Evolutionary conservation across 164 flowering plant genomes (phyloP).

Genomic region (Vitis labrusca): DNA sequence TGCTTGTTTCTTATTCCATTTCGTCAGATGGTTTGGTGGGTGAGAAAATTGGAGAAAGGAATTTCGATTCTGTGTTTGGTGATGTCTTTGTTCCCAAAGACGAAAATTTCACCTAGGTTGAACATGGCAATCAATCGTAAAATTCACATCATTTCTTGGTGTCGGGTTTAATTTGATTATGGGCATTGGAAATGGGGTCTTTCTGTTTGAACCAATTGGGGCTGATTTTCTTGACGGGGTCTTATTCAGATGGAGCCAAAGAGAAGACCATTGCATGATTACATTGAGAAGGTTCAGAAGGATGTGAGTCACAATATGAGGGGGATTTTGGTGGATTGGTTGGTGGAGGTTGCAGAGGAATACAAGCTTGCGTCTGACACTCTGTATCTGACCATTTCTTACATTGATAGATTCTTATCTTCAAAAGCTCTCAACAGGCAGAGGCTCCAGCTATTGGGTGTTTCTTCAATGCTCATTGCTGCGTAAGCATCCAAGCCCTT

Average conservation of each 20-base stretch:
- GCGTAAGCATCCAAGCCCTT: slow-evolving; percentile 48
- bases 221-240: slow-evolving; percentile 5
- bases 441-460: slow-evolving; percentile 74
- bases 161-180: background rate
- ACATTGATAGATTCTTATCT: slow-evolving; percentile 68
- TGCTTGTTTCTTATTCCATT: too few species aligned
- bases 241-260: slow-evolving; percentile 40
- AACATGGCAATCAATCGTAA: too few species aligned
- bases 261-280: slow-evolving; percentile 55
- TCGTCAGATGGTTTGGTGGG: too few species aligned
- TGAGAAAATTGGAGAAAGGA: too few species aligned
- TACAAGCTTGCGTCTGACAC: slow-evolving; percentile 67
- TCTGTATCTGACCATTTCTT: slow-evolving; percentile 59
- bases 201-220: background rate
- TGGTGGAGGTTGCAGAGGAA: slow-evolving; percentile 80
- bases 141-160: background rate
- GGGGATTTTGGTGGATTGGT: slow-evolving; percentile 70
- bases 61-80: too few species aligned
- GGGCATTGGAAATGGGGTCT: background rate
- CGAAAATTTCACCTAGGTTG: too few species aligned
- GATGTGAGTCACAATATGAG: slow-evolving; percentile 66
- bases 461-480: slow-evolving; percentile 86
- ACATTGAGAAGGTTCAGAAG: slow-evolving; percentile 55
- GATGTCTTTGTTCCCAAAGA: too few species aligned
- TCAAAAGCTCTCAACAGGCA: slow-evolving; percentile 35